Percentiles rank a stretch among this genome's conserved stretches.
Conservation (phyloP, 371 early-diverging fungal species). For the Syncephalis plumigaleata region DNA sequence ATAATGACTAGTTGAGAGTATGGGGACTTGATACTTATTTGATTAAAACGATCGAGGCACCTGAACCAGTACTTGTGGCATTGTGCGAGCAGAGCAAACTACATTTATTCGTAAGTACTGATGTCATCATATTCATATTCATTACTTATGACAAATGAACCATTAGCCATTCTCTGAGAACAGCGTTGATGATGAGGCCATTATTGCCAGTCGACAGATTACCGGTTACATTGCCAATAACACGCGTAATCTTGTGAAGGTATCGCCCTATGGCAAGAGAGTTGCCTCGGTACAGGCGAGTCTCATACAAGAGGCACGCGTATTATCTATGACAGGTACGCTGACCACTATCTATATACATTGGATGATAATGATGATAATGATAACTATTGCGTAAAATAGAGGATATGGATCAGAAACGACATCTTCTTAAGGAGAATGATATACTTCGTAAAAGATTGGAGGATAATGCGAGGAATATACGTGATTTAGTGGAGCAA, state of each 20-base stretch:
- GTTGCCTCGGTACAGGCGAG: conserved; percentile 2
- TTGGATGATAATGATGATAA: not conserved
- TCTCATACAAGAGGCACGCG: not conserved
- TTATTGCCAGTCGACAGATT: not conserved
- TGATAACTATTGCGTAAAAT: too few species aligned
- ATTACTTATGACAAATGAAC: not conserved
- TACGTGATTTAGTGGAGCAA: not conserved
- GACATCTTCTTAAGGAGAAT: conserved; percentile 6
- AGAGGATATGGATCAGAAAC: conserved; percentile 1
- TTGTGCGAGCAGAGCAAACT: conserved; percentile 37
- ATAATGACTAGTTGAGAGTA: conserved; percentile 8
- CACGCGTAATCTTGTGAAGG: conserved; percentile 23
- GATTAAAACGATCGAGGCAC: conserved; percentile 59
- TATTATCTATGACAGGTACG: not conserved
- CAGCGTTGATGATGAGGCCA: not conserved
- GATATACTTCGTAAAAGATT: not conserved
- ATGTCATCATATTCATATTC: too few species aligned
- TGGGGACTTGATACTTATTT: conserved; percentile 59
- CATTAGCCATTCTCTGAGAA: not conserved
- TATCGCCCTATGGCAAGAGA: conserved; percentile 24
- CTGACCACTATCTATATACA: not conserved
- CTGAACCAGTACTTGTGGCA: conserved; percentile 36
- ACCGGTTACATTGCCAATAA: conserved; percentile 25
- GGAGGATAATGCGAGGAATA: not conserved
- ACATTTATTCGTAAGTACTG: conserved; percentile 29